Conservation (phyloP, 768 basidiomycete genomes). For the Lactarius deliciosus region DNA sequence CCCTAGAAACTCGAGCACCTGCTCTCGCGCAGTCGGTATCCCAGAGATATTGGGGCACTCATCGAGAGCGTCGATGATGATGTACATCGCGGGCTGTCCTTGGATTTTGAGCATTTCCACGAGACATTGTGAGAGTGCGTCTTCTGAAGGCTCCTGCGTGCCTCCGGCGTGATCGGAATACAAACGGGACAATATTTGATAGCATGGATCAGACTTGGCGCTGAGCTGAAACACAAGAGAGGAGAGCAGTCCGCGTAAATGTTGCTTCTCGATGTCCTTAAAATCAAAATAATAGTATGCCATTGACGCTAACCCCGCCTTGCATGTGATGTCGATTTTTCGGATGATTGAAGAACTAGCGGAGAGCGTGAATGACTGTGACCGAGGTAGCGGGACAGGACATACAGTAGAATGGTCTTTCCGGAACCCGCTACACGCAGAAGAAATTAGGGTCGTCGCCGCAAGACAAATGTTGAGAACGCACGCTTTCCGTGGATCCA, state of each 20-base stretch:
- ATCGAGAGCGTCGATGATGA: slow-evolving; percentile 7
- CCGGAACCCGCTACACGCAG: slow-evolving; percentile 4
- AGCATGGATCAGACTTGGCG: not conserved
- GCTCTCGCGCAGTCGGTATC: not conserved
- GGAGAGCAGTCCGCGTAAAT: not conserved
- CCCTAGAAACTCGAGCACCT: not conserved
- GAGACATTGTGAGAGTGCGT: slow-evolving; percentile 1
- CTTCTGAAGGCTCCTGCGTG: not conserved
- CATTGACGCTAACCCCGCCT: not conserved
- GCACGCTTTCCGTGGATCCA: slow-evolving; percentile 19
- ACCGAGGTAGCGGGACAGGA: not conserved
- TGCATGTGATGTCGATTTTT: not conserved
- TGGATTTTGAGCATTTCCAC: not conserved
- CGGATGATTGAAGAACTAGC: slow-evolving; percentile 4
- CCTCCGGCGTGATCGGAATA: slow-evolving; percentile 5
- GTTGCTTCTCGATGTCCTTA: slow-evolving; percentile 3
- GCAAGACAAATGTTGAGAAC: not conserved
- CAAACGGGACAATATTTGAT: not conserved
- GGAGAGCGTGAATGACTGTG: not conserved
- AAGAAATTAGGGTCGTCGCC: not conserved
- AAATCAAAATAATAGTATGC: slow-evolving; percentile 16
- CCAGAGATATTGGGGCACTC: slow-evolving; percentile 1
- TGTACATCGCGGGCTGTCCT: not conserved
- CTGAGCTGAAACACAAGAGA: slow-evolving; percentile 9
- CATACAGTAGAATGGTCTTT: slow-evolving; percentile 12